Evolutionary conservation across 2,329 filamentous ascomycete species (phyloP), one percentile per base, ranked within the genome.

Genomic region (Pseudogymnoascus sp.): DNA sequence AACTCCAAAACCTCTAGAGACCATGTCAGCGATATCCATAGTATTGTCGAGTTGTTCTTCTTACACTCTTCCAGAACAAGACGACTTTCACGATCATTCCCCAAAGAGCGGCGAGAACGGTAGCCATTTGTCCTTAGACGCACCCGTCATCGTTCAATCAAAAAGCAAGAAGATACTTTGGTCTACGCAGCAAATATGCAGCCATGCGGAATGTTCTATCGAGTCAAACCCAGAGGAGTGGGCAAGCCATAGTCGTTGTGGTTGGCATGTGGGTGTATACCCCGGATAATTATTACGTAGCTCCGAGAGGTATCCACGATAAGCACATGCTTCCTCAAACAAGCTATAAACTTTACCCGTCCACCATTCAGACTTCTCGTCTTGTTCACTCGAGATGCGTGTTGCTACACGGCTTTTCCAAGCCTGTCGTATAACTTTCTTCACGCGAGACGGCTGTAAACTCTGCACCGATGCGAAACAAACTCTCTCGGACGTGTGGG

Each of bases 391-490:
- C 53, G 37, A 62, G 44, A 87, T 87, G 84, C 80, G 77, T 65
- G 71, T 77, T 37, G 81, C 84, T 1, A 67, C 70, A 42, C 77
- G 78, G 60, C 75, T 86, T 3, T 70, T 84, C 42, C 81, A 80
- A 65, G 75, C 81, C 31, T 84, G 81, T 8, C 82, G 87, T 64
- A 86, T 92, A 70, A 92, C 90, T 0, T 79, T 92, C 33, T 92
- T 92, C 74, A 90, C 86, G 2, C 83, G 90, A 44, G 78, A 84
- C 37, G 86, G 86, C 65, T 93, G 90, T 73, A 84, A 84, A 0
- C 80, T 93, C 3, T 93, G 90, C 71, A 79, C 79, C 21, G 80
- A 86, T 61, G 89, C 89, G 5, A 89, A 87, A 71, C 78, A 79
- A 5, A 86, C 88, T 1, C 78, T 93, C 23, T 86, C 85, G 2